These are phyloP conservation scores for Neurospora sp. DNA, from an alignment of 2,329 filamentous ascomycete species.

Conservation along the genomic window DNA sequence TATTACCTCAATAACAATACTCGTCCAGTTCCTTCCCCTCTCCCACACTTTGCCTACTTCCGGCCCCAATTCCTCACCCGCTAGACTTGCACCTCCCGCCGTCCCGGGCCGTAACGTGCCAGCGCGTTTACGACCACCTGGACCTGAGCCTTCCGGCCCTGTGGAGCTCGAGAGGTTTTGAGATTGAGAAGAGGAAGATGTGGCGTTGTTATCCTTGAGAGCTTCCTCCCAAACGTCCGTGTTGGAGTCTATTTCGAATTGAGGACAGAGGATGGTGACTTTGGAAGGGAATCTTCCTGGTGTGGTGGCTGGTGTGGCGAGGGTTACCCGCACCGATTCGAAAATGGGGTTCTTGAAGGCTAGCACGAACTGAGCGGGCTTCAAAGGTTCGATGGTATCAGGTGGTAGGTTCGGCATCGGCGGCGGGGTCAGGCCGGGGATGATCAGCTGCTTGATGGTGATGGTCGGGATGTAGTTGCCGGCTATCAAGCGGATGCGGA, in stretches of 20 bases:
- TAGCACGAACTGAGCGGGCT: constrained; percentile 68
- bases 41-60: constrained; percentile 97
- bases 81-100: background rate
- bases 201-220: constrained; percentile 42
- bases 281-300: constrained; percentile 66
- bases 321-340: constrained; percentile 74
- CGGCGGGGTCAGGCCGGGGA: constrained; percentile 14
- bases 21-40: constrained; percentile 86
- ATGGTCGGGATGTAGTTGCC: constrained; percentile 80
- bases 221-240: constrained; percentile 85
- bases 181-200: background rate
- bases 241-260: constrained; percentile 90
- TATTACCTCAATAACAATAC: constrained; percentile 83
- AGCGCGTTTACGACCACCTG: background rate
- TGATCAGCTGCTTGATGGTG: constrained; percentile 54
- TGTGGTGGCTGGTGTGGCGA: constrained; percentile 73
- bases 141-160: constrained; percentile 11
- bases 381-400: constrained; percentile 43
- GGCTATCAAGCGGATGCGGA: constrained; percentile 85
- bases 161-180: constrained; percentile 19
- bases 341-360: constrained; percentile 93
- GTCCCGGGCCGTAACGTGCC: background rate
- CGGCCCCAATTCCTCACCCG: constrained; percentile 21
- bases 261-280: constrained; percentile 86
- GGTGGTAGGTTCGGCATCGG: constrained; percentile 14